Base-by-base conservation (phyloP, 2,329 filamentous ascomycete species). In the Fusarium sp. region DNA sequence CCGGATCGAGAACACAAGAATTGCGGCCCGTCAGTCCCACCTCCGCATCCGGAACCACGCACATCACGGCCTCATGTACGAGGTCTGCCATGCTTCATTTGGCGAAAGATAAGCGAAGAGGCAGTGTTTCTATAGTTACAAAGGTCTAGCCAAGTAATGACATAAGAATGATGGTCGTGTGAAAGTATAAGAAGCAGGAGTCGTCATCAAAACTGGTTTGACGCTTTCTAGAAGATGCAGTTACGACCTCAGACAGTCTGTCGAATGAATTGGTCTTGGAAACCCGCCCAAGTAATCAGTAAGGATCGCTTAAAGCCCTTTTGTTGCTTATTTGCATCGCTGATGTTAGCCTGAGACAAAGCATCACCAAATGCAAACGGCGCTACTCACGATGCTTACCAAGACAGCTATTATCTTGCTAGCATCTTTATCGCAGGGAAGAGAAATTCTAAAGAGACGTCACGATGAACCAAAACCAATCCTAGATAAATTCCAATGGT, bases 401-500 rank as follows among this genome's bases (percentile, higher is more conserved):
- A n/a, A 28, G 24, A 26, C 31, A 3, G 15, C 61, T 5, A 22
- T 70, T 9, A 15, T 62, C n/a, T 36, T 64, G 5, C 30, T 75
- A 28, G 51, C 53, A 30, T 44, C 45, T 2, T 48, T 63, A 31
- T 68, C 38, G 9, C 35, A 70, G 0, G 58, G 54, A 26, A 31
- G 11, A 35, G 24, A 60, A n/a, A n/a, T 55, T 15, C 22, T 12
- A n/a, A 35, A 58, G 28, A 18, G 33, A 20, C 63, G 42, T 9
- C n/a, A 54, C 1, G 16, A 35, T 1, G 51, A 44, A 22, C 12
- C 36, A 9, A 4, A 13, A 13, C 6, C 58, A 3, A 35, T 48
- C 11, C 30, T 76, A 14, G 60, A 70, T 14, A 5, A 51, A 14
- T 75, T 76, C 39, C 45, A 61, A n/a, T 75, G 74, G 74, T 13